These are phyloP conservation scores for Daedaleopsis nitida DNA, from an alignment of 768 basidiomycete genomes.

Conservation along the genomic window DNA sequence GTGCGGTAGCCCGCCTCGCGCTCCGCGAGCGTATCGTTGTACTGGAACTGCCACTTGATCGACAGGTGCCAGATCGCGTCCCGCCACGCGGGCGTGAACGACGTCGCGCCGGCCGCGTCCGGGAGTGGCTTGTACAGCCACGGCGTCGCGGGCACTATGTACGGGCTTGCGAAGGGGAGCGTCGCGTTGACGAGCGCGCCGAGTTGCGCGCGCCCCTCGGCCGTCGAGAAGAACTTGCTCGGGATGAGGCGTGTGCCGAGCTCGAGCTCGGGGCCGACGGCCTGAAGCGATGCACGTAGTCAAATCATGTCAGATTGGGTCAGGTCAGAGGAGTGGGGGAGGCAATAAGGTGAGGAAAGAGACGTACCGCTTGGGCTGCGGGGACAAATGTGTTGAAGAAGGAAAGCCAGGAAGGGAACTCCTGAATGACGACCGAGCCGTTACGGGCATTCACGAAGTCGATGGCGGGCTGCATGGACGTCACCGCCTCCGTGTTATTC, in stretches of 20 bases:
- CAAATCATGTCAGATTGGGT: constrained; percentile 10
- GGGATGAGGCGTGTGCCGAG: constrained; percentile 33
- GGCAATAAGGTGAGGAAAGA: no score
- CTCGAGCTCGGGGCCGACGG: constrained; percentile 22
- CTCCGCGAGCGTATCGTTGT: neutral
- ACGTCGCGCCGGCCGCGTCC: constrained; percentile 21
- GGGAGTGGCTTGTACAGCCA: constrained; percentile 17
- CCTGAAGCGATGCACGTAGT: constrained; percentile 10
- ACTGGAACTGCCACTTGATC: neutral
- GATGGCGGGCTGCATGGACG: constrained; percentile 38
- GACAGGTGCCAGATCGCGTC: constrained; percentile 29
- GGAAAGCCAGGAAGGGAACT: constrained; percentile 32
- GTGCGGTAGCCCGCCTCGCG: constrained; percentile 14
- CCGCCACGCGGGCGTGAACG: constrained; percentile 32
- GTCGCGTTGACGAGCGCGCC: constrained; percentile 20
- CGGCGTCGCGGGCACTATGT: constrained; percentile 26
- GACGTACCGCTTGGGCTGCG: constrained; percentile 28
- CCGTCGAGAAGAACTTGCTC: constrained; percentile 27
- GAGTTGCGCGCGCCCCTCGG: constrained; percentile 24
- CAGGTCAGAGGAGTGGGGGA: neutral
- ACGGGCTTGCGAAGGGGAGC: constrained; percentile 25
- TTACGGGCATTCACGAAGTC: constrained; percentile 32
- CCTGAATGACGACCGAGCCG: constrained; percentile 34
- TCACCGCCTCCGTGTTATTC: constrained; percentile 36
- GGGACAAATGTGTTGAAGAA: constrained; percentile 37